Percentiles rank a stretch among this genome's conserved stretches.
Evolutionary conservation across 495 filamentous ascomycete genomes (phyloP).

Genomic region (Mytilinidion resinicola): DNA sequence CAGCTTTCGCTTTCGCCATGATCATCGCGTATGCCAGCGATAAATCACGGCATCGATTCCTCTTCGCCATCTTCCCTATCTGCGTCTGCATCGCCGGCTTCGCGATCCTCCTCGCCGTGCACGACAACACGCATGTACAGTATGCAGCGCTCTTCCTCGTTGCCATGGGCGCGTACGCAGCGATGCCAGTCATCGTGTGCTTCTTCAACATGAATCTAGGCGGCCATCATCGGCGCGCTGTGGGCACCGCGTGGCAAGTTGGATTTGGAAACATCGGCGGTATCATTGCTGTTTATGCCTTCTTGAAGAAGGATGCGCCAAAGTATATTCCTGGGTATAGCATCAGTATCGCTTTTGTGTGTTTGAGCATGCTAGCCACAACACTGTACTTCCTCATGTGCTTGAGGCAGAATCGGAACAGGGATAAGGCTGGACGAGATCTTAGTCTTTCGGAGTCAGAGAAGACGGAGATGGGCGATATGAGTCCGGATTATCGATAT

Average conservation of each 20-base stretch:
- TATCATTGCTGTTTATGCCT: conserved; percentile 83
- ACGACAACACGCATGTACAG: conserved; percentile 33
- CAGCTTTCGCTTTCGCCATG: conserved; percentile 40
- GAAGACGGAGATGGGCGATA: conserved; percentile 65
- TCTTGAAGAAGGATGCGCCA: conserved; percentile 65
- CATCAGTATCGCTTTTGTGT: conserved; percentile 70
- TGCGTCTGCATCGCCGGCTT: conserved; percentile 43
- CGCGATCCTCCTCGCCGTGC: conserved; percentile 37
- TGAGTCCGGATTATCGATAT: conserved; percentile 60
- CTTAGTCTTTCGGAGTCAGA: conserved; percentile 62
- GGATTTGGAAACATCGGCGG: conserved; percentile 94
- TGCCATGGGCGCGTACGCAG: conserved; percentile 43
- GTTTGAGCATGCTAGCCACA: conserved; percentile 57
- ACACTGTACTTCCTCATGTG: conserved; percentile 55
- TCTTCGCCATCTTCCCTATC: conserved; percentile 34
- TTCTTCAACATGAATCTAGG: conserved; percentile 94
- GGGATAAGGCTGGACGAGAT: conserved; percentile 47
- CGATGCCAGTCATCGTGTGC: conserved; percentile 80
- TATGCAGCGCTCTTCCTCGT: conserved; percentile 41
- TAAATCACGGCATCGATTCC: conserved; percentile 31
- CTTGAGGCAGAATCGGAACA: conserved; percentile 57
- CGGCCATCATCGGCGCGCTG: conserved; percentile 74
- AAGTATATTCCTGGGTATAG: conserved; percentile 67
- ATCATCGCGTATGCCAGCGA: conserved; percentile 34
- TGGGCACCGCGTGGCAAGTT: conserved; percentile 84